Percentiles rank a stretch among this genome's conserved stretches.
Conservation (phyloP, 345 rosid genomes). For the Aquilaria sinensis region DNA sequence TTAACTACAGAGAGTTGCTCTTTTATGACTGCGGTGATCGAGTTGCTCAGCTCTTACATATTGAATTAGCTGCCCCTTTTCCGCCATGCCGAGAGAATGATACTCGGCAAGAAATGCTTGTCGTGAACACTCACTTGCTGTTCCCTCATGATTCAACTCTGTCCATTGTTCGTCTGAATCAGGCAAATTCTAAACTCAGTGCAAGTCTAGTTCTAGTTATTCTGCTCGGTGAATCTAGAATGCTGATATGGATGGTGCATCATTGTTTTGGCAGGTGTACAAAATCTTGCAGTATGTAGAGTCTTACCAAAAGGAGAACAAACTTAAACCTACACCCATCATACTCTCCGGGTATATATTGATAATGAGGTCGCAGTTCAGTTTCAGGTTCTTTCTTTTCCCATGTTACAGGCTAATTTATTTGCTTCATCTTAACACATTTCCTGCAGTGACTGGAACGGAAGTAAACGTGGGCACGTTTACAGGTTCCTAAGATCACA, state of each 20-base stretch:
- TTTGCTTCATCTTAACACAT: slow-evolving; percentile 2
- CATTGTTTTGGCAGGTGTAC: slow-evolving; percentile 52
- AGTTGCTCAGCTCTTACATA: slow-evolving; percentile 71
- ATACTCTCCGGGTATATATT: slow-evolving; percentile 76
- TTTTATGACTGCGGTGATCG: slow-evolving; percentile 77
- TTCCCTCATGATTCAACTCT: slow-evolving; percentile 88
- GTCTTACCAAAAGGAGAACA: slow-evolving; percentile 71
- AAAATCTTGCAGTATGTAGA: slow-evolving; percentile 79
- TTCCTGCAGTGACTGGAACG: slow-evolving; percentile 84
- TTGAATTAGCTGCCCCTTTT: slow-evolving; percentile 41
- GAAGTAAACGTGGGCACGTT: slow-evolving; percentile 94
- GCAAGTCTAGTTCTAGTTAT: not conserved
- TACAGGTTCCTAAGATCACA: slow-evolving; percentile 91
- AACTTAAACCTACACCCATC: slow-evolving; percentile 59
- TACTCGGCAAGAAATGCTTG: slow-evolving; percentile 49
- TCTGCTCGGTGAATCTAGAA: not conserved
- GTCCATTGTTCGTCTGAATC: slow-evolving; percentile 66
- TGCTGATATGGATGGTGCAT: not conserved
- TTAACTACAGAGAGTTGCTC: slow-evolving; percentile 61
- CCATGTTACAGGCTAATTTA: slow-evolving; percentile 3
- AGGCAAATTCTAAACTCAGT: slow-evolving; percentile 26
- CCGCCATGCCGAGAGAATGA: slow-evolving; percentile 27
- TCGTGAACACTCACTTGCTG: slow-evolving; percentile 88
- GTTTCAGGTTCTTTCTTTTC: not conserved
- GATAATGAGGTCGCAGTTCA: not conserved